Base-by-base conservation (phyloP, 2,329 filamentous ascomycete species). In the Dactylonectria estremocensis region DNA sequence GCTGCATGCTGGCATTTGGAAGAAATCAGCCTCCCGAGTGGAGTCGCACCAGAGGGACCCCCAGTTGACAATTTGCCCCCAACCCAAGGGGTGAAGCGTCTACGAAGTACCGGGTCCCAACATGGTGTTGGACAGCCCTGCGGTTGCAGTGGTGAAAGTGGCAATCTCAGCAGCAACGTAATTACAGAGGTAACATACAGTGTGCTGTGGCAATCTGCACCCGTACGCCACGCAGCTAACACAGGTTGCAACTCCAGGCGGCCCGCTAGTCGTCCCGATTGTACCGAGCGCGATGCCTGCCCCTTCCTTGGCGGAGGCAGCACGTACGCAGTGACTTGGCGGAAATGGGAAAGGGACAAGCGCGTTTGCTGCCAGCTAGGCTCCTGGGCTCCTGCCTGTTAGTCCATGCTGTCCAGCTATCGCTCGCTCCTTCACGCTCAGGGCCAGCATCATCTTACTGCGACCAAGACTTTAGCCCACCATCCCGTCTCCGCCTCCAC, bases 61-160 rank as follows among this genome's bases (percentile, higher is more conserved):
- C 57, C 66, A 69, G 61, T 65, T 74, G 67, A 76, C 72, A 76
- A 76, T 76, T 76, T 76, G 64, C 69, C 66, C 62, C 61, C 66
- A 72, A 67, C 67, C 64, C 56, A 72, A 65, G 72, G 50, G 71
- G 64, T 66, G 37, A 43, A n/a, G 48, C 33, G 56, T 11, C 16
- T 14, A 10, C n/a, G n/a, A n/a, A n/a, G n/a, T n/a, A n/a, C 22
- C 20, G 16, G 70, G 73, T 75, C 63, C 40, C 28, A 73, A 72
- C 57, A 49, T 67, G 33, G 11, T 8, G 8, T 11, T 20, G n/a
- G n/a, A 13, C n/a, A 8, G 33, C 33, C 16, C 14, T 13, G 4
- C 8, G 11, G 24, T 28, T 28, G 24, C 24, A 28, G 24, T 28
- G 24, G 24, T 28, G 4, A 7, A 7, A 28, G 24, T 7, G 24